Percentiles rank a stretch among this genome's conserved stretches.
These are phyloP conservation scores for Sporothrix protearum DNA, from an alignment of 2,329 filamentous ascomycete species.

Conservation along the genomic window DNA sequence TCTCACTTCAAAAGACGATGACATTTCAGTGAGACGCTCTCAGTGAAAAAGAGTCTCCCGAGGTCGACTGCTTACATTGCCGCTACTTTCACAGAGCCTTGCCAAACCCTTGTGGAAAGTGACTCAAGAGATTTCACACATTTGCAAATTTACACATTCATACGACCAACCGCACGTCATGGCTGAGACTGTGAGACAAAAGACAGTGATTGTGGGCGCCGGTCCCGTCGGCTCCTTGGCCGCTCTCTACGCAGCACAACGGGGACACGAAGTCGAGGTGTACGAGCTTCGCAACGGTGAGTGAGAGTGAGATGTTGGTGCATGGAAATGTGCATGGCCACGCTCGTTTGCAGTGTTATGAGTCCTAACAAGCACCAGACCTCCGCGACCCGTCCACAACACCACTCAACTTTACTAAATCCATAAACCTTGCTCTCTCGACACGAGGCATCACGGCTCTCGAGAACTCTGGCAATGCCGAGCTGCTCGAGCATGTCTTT, in stretches of 20 bases:
- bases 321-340: neutral
- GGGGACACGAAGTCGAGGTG: constrained; percentile 86
- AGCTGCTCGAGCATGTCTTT: constrained; percentile 70
- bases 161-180: neutral
- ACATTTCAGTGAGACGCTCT: neutral
- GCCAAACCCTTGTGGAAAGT: neutral
- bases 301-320: constrained; percentile 28
- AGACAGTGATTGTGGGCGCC: constrained; percentile 81
- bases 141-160: neutral
- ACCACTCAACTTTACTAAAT: constrained; percentile 92
- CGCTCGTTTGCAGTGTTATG: neutral
- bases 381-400: constrained; percentile 77
- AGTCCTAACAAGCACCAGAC: constrained; percentile 53
- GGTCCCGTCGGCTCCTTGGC: constrained; percentile 91
- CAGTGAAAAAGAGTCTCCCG: neutral
- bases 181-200: constrained; percentile 46
- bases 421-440: constrained; percentile 95
- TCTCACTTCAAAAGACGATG: neutral
- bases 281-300: constrained; percentile 89
- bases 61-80: neutral
- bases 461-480: constrained; percentile 61
- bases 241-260: constrained; percentile 83
- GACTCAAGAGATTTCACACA: neutral
- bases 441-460: constrained; percentile 91
- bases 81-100: neutral